Evolutionary conservation across 257 asterid genomes (phyloP), one percentile per base, ranked within the genome.

Genomic region (Solanum microdontum): DNA sequence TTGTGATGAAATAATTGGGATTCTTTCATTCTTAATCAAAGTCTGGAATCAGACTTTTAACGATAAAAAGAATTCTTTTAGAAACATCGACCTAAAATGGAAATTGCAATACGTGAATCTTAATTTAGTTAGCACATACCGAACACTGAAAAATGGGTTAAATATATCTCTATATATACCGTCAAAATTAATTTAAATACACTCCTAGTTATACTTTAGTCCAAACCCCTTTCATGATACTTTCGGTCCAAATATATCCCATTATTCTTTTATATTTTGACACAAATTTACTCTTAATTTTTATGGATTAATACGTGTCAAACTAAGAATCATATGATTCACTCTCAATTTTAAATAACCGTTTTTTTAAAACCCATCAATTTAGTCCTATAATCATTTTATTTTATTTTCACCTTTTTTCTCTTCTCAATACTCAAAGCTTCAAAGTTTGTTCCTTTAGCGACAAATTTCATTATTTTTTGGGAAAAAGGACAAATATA

Each of bases 31-130:
- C 12, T 23, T 60, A 8, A 23, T 23, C 2, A 23, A 0, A 60
- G 26, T 3, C 0, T 0, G 0, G 2, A 60, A 30, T 28, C 30
- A 28, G 30, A n/a, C 6, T 23, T 9, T 0, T 8, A 13, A 23
- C 2, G 0, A 8, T 21, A 3, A 60, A 60, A 60, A 60, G 2
- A 60, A 21, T 23, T 23, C 28, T 8, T 60, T 60, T 8, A 12
- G 28, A 21, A 60, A 9, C 13, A 0, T 8, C 6, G 12, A 8
- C 3, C 28, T 6, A 60, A 3, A 21, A 58, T 8, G 68, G 0
- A 0, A 58, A 58, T 21, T 21, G 26, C 12, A 58, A 21, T 21
- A 21, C 1, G 5, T 21, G 68, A 58, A 58, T 58, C 10, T 7
- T 6, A 55, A 55, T 55, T 17, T 55, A 55, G 10, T 55, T 17